Base-by-base conservation (phyloP, 371 early-diverging fungal species). In the Smittium culicis region DNA sequence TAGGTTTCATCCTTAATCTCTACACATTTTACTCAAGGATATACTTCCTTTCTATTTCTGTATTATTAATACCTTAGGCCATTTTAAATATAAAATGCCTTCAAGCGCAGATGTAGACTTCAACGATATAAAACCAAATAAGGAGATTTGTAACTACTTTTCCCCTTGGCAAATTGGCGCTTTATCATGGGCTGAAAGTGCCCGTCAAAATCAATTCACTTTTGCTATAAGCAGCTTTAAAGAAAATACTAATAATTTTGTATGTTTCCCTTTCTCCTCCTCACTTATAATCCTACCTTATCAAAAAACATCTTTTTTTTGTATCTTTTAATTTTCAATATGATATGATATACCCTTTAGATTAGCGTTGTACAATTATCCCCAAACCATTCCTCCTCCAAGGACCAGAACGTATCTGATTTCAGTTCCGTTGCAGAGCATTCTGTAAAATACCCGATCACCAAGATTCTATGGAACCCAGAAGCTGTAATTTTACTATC, bases 401-500 rank as follows among this genome's bases (percentile, higher is more conserved):
- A 67, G 2, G 67, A 71, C 34, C 68, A 71, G 17, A 69, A 69
- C 33, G 63, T 65, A 33, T 66, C 74, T 0, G 79, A 92, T 71
- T 89, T 92, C 75, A 81, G 85, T 20, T 75, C 82, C 1, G 76
- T 90, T 14, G 94, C 90, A 28, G 90, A 89, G 70, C 79, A 81
- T 1, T 85, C 86, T 34, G 86, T 89, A n/a, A 82, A 85, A 35
- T 95, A 90, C 73, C 97, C 97, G 28, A 80, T 88, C 35, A 92
- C 95, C 3, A 93, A 93, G 74, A 80, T 94, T 24, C 72, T 85
- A 69, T 96, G 94, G 94, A 83, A 88, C 54, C 96, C 94, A 16
- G 73, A 79, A 63, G 85, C 82, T 80, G 88, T 86, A 74, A 66
- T 27, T 35, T 32, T 16, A 71, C 67, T 31, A 33, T 66, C 34